phyloP scores from a whole-genome alignment of 2,329 filamentous ascomycete genomes.

The Colletotrichum ledebouriae region DNA sequence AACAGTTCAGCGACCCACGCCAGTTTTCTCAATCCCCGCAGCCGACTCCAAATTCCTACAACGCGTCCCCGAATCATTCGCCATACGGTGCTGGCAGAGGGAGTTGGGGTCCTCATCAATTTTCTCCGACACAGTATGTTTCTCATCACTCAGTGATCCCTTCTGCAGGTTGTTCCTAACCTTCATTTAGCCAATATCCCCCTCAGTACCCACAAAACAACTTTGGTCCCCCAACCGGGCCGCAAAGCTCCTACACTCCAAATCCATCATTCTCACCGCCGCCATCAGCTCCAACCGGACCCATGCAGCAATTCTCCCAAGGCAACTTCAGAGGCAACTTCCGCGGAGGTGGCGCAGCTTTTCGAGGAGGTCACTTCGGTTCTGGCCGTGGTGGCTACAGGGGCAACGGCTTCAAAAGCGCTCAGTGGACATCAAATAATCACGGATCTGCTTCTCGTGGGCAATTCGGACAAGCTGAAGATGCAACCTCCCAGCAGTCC shows the following conservation, averaged over 20 bases:
- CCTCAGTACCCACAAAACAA: constrained; percentile 70
- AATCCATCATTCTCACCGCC: constrained; percentile 63
- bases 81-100: constrained; percentile 69
- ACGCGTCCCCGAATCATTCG: constrained; percentile 71
- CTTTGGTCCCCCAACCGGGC: constrained; percentile 65
- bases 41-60: constrained; percentile 66
- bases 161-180: constrained; percentile 13
- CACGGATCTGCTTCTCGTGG: constrained; percentile 58
- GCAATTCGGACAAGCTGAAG: constrained; percentile 47
- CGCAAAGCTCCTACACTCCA: constrained; percentile 67
- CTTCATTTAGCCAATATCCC: constrained; percentile 68
- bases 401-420: constrained; percentile 73
- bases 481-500: constrained; percentile 49
- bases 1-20: constrained; percentile 52
- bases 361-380: constrained; percentile 71
- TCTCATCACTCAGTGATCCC: constrained; percentile 4
- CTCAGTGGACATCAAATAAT: constrained; percentile 74
- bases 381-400: constrained; percentile 65
- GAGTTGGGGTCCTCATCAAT: constrained; percentile 62
- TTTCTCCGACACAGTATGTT: constrained; percentile 53
- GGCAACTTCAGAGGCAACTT: constrained; percentile 60
- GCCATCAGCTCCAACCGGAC: constrained; percentile 70
- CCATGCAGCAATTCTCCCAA: constrained; percentile 66
- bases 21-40: constrained; percentile 71
- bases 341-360: constrained; percentile 65